These are phyloP conservation scores for Solanum piurae DNA, from an alignment of 257 asterid species.

Conservation along the genomic window DNA sequence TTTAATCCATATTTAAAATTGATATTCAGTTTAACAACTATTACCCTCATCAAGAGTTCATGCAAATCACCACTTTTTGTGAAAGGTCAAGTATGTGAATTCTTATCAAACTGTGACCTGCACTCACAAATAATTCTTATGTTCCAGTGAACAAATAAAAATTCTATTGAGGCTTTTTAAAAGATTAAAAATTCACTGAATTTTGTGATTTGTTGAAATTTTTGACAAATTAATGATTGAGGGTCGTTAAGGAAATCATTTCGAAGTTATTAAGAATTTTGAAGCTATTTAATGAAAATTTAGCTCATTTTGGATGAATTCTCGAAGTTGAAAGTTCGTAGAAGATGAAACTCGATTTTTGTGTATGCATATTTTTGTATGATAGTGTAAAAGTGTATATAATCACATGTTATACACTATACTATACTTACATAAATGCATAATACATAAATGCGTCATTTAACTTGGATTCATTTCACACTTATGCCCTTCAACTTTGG, in stretches of 20 bases:
- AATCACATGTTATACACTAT: background rate
- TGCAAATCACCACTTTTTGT: background rate
- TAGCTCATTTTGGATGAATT: background rate
- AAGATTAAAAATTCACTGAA: background rate
- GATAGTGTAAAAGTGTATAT: background rate
- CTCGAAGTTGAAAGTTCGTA: background rate
- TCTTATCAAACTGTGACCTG: background rate
- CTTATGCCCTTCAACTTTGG: background rate
- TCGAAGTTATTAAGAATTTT: background rate
- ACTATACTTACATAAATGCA: background rate
- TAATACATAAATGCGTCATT: no score
- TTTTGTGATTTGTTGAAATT: background rate
- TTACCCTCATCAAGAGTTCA: background rate
- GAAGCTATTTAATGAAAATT: background rate
- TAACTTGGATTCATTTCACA: no score
- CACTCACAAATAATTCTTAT: background rate
- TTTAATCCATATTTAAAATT: background rate
- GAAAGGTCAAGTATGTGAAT: background rate
- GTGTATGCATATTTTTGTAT: background rate
- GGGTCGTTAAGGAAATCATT: background rate
- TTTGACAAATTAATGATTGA: background rate
- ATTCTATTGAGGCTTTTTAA: background rate
- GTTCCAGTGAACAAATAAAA: background rate
- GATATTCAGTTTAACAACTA: background rate
- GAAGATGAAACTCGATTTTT: background rate